Percentiles rank a stretch among this genome's conserved stretches.
These are phyloP conservation scores for Sphaerobolus stellatus DNA, from an alignment of 1,284 basidiomycete species.

Conservation along the genomic window DNA sequence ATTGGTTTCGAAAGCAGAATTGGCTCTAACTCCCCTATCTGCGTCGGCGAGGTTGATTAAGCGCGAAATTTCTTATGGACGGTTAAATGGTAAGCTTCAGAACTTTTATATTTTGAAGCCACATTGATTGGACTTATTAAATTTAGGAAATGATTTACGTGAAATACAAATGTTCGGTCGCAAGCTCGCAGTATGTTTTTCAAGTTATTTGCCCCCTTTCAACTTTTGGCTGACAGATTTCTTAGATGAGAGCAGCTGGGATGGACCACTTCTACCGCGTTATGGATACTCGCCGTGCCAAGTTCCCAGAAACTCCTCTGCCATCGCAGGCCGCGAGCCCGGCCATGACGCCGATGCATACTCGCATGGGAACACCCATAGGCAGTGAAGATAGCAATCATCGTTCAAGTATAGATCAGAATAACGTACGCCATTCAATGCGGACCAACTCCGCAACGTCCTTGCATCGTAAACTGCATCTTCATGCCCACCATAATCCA, in stretches of 20 bases:
- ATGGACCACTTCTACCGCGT: conserved; percentile 63
- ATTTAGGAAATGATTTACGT: conserved; percentile 45
- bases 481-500: conserved; percentile 1
- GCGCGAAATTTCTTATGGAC: conserved; percentile 63
- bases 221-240: not conserved
- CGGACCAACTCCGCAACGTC: conserved; percentile 1
- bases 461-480: not conserved
- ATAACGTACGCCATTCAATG: not conserved
- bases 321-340: not conserved
- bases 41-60: conserved; percentile 56
- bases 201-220: not conserved
- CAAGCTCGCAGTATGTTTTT: conserved; percentile 39
- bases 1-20: conserved; percentile 52
- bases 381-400: not conserved
- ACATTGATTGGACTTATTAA: too few species aligned
- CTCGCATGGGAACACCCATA: conserved; percentile 39
- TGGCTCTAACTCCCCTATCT: conserved; percentile 51
- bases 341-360: conserved; percentile 45
- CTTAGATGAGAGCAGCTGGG: conserved; percentile 60
- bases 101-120: not conserved
- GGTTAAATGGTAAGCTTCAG: conserved; percentile 54
- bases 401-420: not conserved
- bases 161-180: conserved; percentile 52
- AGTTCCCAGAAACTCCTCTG: conserved; percentile 41
- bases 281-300: conserved; percentile 59